Conservation (phyloP, 345 rosid species). For the Draba incana region DNA sequence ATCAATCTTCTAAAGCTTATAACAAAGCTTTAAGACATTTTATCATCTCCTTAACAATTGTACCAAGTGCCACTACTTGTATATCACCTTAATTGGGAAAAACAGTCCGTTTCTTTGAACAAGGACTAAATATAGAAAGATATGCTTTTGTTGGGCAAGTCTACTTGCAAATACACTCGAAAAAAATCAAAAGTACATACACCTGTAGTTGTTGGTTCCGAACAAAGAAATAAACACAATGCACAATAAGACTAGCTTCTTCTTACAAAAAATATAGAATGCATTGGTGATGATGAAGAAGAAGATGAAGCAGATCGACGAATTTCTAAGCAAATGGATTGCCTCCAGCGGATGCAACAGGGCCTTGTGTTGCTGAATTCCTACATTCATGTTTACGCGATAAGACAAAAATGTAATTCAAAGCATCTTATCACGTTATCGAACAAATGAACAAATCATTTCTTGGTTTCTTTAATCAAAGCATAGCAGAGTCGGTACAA, state of each 20-base stretch:
- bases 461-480: conserved; percentile 8
- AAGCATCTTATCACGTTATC: conserved; percentile 11
- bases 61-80: too few species aligned
- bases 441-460: conserved; percentile 1
- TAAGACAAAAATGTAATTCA: not conserved
- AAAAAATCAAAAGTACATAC: conserved; percentile 11
- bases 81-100: too few species aligned
- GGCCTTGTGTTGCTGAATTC: conserved; percentile 66
- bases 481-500: conserved; percentile 2
- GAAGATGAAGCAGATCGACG: conserved; percentile 9
- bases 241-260: conserved; percentile 17
- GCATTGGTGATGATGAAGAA: conserved; percentile 16
- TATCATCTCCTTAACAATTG: too few species aligned
- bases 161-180: conserved; percentile 32
- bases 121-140: too few species aligned
- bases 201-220: conserved; percentile 13
- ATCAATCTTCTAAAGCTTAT: too few species aligned
- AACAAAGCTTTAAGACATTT: too few species aligned
- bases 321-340: conserved; percentile 78
- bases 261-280: conserved; percentile 5
- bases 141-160: not conserved
- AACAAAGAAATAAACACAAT: conserved; percentile 23
- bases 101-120: too few species aligned
- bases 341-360: conserved; percentile 78
- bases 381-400: conserved; percentile 43